Evolutionary conservation across 164 flowering plant genomes (phyloP).

Genomic region (Aristolochia californica): DNA sequence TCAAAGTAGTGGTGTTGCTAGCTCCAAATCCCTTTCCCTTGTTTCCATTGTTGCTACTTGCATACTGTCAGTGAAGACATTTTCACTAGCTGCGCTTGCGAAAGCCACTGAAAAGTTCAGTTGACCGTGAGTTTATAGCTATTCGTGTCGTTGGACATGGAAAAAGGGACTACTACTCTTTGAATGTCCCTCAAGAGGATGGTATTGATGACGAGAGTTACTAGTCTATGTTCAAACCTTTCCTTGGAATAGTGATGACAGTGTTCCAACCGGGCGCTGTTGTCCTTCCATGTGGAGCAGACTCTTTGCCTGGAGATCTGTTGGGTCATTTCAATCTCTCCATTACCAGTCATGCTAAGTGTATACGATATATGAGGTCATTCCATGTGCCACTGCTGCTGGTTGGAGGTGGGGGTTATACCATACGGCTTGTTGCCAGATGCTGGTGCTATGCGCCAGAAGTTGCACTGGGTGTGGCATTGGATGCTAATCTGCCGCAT

Average conservation of each 20-base stretch:
- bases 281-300: slow-evolving; percentile 73
- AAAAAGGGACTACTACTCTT: slow-evolving; percentile 44
- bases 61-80: slow-evolving; percentile 71
- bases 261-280: slow-evolving; percentile 69
- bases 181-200: slow-evolving; percentile 48
- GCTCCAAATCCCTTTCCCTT: slow-evolving; percentile 66
- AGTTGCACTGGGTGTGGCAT: slow-evolving; percentile 70
- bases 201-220: slow-evolving; percentile 55
- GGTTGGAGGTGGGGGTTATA: slow-evolving; percentile 74
- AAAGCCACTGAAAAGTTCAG: slow-evolving; percentile 84
- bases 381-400: slow-evolving; percentile 67
- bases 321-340: slow-evolving; percentile 76
- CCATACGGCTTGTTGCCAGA: slow-evolving; percentile 75
- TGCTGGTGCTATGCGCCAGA: slow-evolving; percentile 90
- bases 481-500: slow-evolving; percentile 76
- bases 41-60: slow-evolving; percentile 65
- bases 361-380: slow-evolving; percentile 69
- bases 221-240: slow-evolving; percentile 45
- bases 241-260: slow-evolving; percentile 68
- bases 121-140: too few relatives aligned
- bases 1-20: slow-evolving; percentile 63
- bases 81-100: slow-evolving; percentile 61
- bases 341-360: slow-evolving; percentile 69
- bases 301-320: slow-evolving; percentile 65
- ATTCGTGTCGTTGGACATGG: slow-evolving; percentile 37